Evolutionary conservation across 345 rosid species (phyloP).

Genomic region (thale cress (Arabidopsis thaliana)): TAIR10.1 NC_003075.7:17028001-17028500

Average conservation of each 20-base stretch:
- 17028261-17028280: neutral
- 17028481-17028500: conserved; percentile 30
- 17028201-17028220: neutral
- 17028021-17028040: too few relatives aligned
- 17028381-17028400: too few relatives aligned
- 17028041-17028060: neutral
- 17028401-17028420: too few relatives aligned
- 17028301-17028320: neutral
- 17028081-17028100: too few relatives aligned
- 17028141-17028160: too few relatives aligned
- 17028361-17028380: neutral
- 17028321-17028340: neutral
- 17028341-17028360: neutral
- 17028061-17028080: too few relatives aligned
- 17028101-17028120: too few relatives aligned
- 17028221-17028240: neutral
- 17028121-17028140: too few relatives aligned
- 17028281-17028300: neutral
- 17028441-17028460: neutral
- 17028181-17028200: too few relatives aligned
- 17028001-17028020: too few relatives aligned
- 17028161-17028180: too few relatives aligned
- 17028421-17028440: too few relatives aligned
- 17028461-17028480: conserved; percentile 40
- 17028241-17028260: neutral